A percentile compares a stretch with the other conserved stretches of the same genome.
Evolutionary conservation across 2,329 filamentous ascomycete species (phyloP).

Genomic region (Phialophora verrucosa): DNA sequence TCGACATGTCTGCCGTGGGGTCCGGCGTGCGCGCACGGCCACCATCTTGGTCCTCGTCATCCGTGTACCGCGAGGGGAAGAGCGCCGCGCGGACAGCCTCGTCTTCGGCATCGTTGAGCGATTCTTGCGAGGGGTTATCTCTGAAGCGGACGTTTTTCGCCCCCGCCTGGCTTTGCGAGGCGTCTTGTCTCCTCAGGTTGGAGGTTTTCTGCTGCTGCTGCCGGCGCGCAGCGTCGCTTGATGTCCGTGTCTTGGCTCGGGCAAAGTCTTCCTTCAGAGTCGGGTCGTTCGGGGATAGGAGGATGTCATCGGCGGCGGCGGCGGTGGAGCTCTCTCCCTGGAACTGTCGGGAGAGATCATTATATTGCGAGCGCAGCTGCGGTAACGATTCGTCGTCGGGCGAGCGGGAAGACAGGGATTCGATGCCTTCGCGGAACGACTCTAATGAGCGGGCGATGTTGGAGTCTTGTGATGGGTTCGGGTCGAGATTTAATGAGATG

Average conservation of each 20-base stretch:
- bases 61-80: slow-evolving; percentile 56
- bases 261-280: slow-evolving; percentile 67
- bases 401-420: slow-evolving; percentile 61
- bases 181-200: slow-evolving; percentile 34
- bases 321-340: slow-evolving; percentile 64
- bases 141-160: slow-evolving; percentile 86
- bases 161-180: slow-evolving; percentile 48
- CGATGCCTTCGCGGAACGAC: slow-evolving; percentile 80
- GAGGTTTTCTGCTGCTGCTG: slow-evolving; percentile 40
- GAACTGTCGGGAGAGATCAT: slow-evolving; percentile 81
- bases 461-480: slow-evolving; percentile 76
- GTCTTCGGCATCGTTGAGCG: slow-evolving; percentile 51
- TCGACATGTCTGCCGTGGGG: slow-evolving; percentile 68
- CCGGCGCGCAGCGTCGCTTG: slow-evolving; percentile 29
- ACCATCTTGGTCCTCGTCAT: slow-evolving; percentile 57
- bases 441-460: slow-evolving; percentile 89
- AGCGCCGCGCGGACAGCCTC: slow-evolving; percentile 63
- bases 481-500: slow-evolving; percentile 76
- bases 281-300: slow-evolving; percentile 66
- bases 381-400: slow-evolving; percentile 49
- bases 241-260: slow-evolving; percentile 57
- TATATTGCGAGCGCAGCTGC: slow-evolving; percentile 73
- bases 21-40: slow-evolving; percentile 62
- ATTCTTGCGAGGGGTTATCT: slow-evolving; percentile 61
- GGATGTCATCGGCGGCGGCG: slow-evolving; percentile 58